phyloP scores from a whole-genome alignment of 2,329 filamentous ascomycete genomes.

The Ustulina deusta region DNA sequence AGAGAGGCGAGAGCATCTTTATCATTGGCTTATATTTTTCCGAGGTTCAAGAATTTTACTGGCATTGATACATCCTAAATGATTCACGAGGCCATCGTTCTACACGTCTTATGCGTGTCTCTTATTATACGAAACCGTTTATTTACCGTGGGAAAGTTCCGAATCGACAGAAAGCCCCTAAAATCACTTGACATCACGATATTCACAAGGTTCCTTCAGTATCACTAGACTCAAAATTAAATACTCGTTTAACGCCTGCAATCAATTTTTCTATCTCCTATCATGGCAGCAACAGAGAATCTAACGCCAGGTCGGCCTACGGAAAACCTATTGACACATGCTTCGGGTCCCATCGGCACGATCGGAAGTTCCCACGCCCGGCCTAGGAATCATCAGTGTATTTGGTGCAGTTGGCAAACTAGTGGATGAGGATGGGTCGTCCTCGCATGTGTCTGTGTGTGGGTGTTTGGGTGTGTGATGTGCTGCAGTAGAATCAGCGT shows the following conservation, averaged over 20 bases:
- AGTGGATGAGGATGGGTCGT: constrained; percentile 27
- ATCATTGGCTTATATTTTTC: background rate
- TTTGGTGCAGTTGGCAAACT: constrained; percentile 43
- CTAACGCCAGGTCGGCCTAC: constrained; percentile 31
- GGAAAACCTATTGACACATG: constrained; percentile 33
- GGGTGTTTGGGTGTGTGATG: constrained; percentile 24
- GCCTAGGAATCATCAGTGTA: constrained; percentile 40
- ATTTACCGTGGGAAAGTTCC: background rate
- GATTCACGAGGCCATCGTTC: background rate
- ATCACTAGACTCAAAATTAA: background rate
- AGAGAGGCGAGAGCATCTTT: background rate
- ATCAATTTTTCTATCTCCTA: constrained; percentile 26
- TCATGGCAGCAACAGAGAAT: constrained; percentile 6
- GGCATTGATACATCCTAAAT: background rate
- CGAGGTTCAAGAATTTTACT: background rate
- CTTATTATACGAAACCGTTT: background rate
- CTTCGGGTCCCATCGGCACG: constrained; percentile 13
- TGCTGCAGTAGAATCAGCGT: constrained; percentile 49
- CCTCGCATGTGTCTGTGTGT: constrained; percentile 19
- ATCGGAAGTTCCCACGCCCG: constrained; percentile 18
- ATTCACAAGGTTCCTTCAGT: background rate
- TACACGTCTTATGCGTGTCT: background rate
- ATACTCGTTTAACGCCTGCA: constrained; percentile 4
- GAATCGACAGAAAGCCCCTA: background rate
- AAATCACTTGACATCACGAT: constrained; percentile 4